Base-by-base conservation (phyloP, 140 eudicot genomes). In the Ambrosia hybrid region DNA sequence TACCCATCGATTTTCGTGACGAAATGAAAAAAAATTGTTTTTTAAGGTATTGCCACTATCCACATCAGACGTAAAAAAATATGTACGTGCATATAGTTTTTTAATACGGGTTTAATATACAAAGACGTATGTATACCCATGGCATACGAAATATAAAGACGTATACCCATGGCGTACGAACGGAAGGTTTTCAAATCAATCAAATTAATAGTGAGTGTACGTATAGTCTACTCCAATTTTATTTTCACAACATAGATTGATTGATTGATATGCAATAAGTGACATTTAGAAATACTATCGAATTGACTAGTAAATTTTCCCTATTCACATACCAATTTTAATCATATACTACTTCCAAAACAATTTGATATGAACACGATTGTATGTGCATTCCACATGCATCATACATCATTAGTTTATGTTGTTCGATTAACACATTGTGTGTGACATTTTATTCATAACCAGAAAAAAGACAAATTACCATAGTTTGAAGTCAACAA, bases 391-490 rank as follows among this genome's bases (percentile, higher is more conserved):
- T 53, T 52, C 67, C 49, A 65, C 71, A 65, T 39, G 66, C 8
- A 45, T 58, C 58, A 58, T 74, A 21, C 65, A 64, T 41, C 34
- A 74, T 65, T 36, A 64, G 41, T 63, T 74, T 59, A 62, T 73
- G 66, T 58, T 49, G 57, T 41, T 36, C 51, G 13, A 34, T 73
- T 39, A 60, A 13, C 17, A 62, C 38, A 60, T 61, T 5, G 38
- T 52, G 57, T 38, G 38, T 74, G 48, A 73, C 8, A 45, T 11
- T 67, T 45, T 76, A 4, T 16, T 41, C 39, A 15, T n/a, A 53
- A 74, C 6, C 37, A 2, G 1, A 3, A 51, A 48, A 53, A 75
- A 33, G 17, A 16, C 48, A 10, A 36, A 67, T 39, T 39, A 39
- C 7, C 41, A 13, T 33, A 14, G 34, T 14, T 74, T 8, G n/a